Base-by-base conservation (phyloP, 2,329 filamentous ascomycete genomes). In the Moelleriella libera region DNA sequence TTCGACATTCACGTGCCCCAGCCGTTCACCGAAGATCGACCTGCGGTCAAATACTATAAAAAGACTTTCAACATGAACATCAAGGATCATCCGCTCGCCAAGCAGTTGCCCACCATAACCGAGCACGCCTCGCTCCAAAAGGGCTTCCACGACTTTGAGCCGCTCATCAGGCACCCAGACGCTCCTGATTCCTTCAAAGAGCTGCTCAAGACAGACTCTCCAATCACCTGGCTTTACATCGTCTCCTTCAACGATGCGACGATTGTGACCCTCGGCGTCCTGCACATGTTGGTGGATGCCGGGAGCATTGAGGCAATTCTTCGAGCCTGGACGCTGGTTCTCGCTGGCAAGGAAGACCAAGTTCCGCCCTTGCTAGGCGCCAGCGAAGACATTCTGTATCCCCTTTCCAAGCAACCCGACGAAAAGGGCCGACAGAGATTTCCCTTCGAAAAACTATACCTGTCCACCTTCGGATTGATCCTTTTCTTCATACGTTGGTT, bases 171-270 rank as follows among this genome's bases (percentile, higher is more conserved):
- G 6, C 9, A 11, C 5, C 30, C 37, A 10, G 14, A 39, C 10
- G 28, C 43, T 5, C 10, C 30, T 2, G 44, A 21, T 11, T 60
- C 51, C 3, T 51, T 70, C 0, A 55, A 62, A 1, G 69, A 73
- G 47, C 70, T 67, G 49, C 44, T 71, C 10, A 54, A 57, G 42
- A 50, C 55, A 5, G 71, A 75, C 53, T 57, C 53, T 14, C 72
- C 72, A 0, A 68, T 70, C 53, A 54, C 77, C 5, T 63, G 64
- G 4, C 57, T 77, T 5, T 69, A 73, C 50, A 60, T 76, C 41
- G 64, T 67, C 4, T 64, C 65, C 0, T 77, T 78, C 53, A 55
- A 53, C 3, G 68, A 78, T 48, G 68, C 69, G 0, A 78, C 74
- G 0, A 54, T 77, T 0, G 59, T 78, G 2, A 61, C 63, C 0